Evolutionary conservation across 1,284 basidiomycete genomes (phyloP).

Genomic region (Cystobasidium slooffiae): DNA sequence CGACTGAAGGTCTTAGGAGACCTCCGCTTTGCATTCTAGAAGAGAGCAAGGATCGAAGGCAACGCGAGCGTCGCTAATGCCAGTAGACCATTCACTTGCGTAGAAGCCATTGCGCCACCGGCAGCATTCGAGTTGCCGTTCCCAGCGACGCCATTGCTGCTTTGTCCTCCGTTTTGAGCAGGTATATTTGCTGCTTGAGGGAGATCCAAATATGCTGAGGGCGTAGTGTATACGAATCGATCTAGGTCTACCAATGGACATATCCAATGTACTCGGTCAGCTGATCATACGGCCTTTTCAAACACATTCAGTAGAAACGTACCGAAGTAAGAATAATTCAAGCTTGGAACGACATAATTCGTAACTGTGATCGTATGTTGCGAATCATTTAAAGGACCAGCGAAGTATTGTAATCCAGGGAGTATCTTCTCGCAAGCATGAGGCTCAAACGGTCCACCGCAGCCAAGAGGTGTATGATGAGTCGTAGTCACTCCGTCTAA

Average conservation of each 20-base stretch:
- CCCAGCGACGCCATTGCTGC: not conserved
- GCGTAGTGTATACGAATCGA: conserved; percentile 56
- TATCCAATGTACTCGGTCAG: not conserved
- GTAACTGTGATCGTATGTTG: conserved; percentile 54
- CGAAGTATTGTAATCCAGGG: conserved; percentile 54
- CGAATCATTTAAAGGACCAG: conserved; percentile 52
- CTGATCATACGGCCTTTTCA: not conserved
- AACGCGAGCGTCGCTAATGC: too few relatives aligned
- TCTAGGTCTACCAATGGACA: conserved; percentile 55
- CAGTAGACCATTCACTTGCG: too few relatives aligned
- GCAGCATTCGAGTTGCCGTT: too few relatives aligned
- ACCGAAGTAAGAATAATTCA: conserved; percentile 57
- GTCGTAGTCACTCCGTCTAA: conserved; percentile 53
- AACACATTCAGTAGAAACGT: not conserved
- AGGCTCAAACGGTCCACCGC: conserved; percentile 55
- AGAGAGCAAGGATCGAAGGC: too few relatives aligned
- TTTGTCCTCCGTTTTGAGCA: conserved; percentile 7
- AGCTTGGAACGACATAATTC: conserved; percentile 53
- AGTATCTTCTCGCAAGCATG: conserved; percentile 59
- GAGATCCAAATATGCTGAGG: conserved; percentile 49
- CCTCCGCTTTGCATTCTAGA: too few relatives aligned
- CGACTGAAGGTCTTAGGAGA: too few relatives aligned
- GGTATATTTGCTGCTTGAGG: not conserved
- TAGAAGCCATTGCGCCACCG: too few relatives aligned
- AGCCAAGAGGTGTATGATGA: conserved; percentile 52